Percentiles rank a stretch among this genome's conserved stretches.
These are phyloP conservation scores for Zymoseptoria passerinii DNA, from an alignment of 2,329 filamentous ascomycete genomes.

Conservation along the genomic window DNA sequence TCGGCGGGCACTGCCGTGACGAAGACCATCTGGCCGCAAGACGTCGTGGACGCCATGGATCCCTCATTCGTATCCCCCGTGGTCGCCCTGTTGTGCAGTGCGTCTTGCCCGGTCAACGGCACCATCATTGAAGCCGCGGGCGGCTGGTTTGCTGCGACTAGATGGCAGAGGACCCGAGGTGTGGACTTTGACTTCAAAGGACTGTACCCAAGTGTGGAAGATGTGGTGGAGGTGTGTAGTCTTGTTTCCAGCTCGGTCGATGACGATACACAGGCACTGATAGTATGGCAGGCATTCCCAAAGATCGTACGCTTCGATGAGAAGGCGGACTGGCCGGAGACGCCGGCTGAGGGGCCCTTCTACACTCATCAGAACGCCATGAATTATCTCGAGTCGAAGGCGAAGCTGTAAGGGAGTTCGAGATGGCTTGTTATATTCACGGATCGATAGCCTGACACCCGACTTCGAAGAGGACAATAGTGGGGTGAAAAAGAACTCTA, in stretches of 20 bases:
- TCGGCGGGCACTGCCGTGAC: conserved; percentile 96
- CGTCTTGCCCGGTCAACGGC: conserved; percentile 74
- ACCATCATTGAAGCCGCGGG: conserved; percentile 87
- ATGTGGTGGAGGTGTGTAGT: conserved; percentile 9
- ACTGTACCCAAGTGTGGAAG: conserved; percentile 9
- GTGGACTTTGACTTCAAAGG: conserved; percentile 56
- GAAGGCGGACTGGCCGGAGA: conserved; percentile 75
- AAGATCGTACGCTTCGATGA: conserved; percentile 78
- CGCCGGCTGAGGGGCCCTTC: conserved; percentile 64
- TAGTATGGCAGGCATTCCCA: conserved; percentile 59
- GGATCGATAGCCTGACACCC: too few relatives aligned
- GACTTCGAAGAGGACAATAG: too few relatives aligned
- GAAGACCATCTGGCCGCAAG: conserved; percentile 81
- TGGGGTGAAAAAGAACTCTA: too few relatives aligned
- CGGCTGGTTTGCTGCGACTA: conserved; percentile 80
- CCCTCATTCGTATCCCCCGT: conserved; percentile 93
- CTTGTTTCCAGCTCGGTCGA: conserved; percentile 70
- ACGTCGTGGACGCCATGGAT: conserved; percentile 95
- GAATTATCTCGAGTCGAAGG: background rate
- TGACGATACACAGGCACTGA: conserved; percentile 47
- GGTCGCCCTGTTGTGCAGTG: conserved; percentile 73
- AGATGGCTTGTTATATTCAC: too few relatives aligned
- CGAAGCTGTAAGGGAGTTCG: background rate
- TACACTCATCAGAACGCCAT: conserved; percentile 36
- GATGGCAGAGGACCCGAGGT: conserved; percentile 86